Base-by-base conservation (phyloP, 345 rosid species). In the Turnera subulata region DNA sequence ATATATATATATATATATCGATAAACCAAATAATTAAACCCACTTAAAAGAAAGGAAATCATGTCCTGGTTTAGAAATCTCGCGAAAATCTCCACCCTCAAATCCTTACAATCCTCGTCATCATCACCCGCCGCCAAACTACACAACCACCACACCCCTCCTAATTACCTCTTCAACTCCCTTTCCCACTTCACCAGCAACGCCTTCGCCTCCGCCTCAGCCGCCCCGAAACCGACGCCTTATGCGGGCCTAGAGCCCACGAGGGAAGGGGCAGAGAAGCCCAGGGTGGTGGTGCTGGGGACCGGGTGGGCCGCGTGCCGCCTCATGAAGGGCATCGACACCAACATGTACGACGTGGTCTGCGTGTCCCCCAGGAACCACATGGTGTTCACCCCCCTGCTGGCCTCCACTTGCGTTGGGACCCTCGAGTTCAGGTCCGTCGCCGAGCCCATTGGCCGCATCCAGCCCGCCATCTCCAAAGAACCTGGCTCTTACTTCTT, bases 221-320 rank as follows among this genome's bases (percentile, higher is more conserved):
- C 42, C 55, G 49, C 20, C 55, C n/a, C n/a, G n/a, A n/a, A n/a
- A 58, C 60, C 35, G 18, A 11, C 61, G 15, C 70, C 40, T 48
- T 52, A 15, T 17, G 46, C 71, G 0, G 84, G 85, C 10, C 71
- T 92, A 32, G 79, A 61, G 14, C 91, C 98, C 50, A 86, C 95
- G 23, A 75, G 44, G 64, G 50, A 65, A 13, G 32, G 53, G 12
- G 66, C 57, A 0, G 89, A 89, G 77, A 89, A 86, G 65, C 93
- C 95, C 8, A 74, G 96, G 69, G 84, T 83, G 71, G 95, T 89
- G 68, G 93, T 92, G 38, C 63, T 86, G 74, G 98, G 95, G 15
- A 72, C 91, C 2, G 98, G 98, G 5, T 91, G 98, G 98, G 95
- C 98, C 1, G 96, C 88, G n/a, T 86, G 96, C 70, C 63, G 93